Evolutionary conservation across 2,329 filamentous ascomycete species (phyloP), one percentile per base, ranked within the genome.

Genomic region (Fusarium sp.): DNA sequence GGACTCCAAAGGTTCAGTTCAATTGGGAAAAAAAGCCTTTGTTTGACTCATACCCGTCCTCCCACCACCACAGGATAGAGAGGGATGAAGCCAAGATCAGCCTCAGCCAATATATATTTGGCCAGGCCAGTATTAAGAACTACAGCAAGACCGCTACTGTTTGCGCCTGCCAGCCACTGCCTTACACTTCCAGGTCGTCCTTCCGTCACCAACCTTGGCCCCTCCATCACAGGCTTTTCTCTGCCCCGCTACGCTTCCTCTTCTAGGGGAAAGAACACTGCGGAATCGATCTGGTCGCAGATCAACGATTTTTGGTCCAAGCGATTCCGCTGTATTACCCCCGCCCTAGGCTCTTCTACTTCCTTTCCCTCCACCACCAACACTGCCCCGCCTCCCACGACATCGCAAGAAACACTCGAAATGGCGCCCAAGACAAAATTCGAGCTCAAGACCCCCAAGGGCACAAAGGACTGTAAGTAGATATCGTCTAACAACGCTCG

Each of bases 401-500:
- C 18, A 60, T 46, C 57, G 38, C 57, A 70, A 52, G 51, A 61
- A 66, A 51, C 61, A 65, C 52, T 30, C 63, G 63, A 66, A 57
- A 77, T 76, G 75, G 75, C 75, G 57, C 74, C 75, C 63, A 76
- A 76, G 66, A 73, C 50, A 55, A 76, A 76, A 57, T 76, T 75
- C 45, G 74, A 72, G 80, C 86, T 97, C 78, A 97, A 97, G 85
- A 92, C 91, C 76, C 92, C 93, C 67, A 97, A 97, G 86, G 93
- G 94, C 72, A 97, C 93, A 70, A 92, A 93, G 78, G 94, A 97
- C 79, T 97, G 89, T 89, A 59, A 72, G 72, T 69, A 18, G 47
- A 50, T 28, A 44, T 23, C 18, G 36, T 49, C 40, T 42, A 6
- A 13, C 28, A 13, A 23, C 54, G 6, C 28, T 18, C 34, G 36